These are phyloP conservation scores for Coniochaeta sp. DNA, from an alignment of 2,329 filamentous ascomycete genomes.

Conservation along the genomic window DNA sequence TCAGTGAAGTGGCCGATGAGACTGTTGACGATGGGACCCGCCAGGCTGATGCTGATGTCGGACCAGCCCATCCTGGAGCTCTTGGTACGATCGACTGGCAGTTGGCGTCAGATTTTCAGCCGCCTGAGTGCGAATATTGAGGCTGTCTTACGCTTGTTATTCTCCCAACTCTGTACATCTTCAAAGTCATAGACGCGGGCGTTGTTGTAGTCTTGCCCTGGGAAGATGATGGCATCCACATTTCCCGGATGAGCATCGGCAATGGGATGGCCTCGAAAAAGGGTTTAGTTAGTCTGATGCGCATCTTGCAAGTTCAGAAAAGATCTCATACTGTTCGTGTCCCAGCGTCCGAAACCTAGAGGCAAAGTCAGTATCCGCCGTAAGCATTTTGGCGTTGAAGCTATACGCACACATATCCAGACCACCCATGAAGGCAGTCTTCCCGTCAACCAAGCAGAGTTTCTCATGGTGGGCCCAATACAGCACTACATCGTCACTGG, in stretches of 20 bases:
- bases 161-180: conserved; percentile 69
- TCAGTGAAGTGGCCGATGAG: conserved; percentile 74
- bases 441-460: conserved; percentile 73
- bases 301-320: conserved; percentile 16
- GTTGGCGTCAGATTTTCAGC: conserved; percentile 1
- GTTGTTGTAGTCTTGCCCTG: conserved; percentile 91
- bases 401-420: conserved; percentile 62
- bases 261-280: conserved; percentile 57
- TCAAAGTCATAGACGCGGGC: conserved; percentile 76
- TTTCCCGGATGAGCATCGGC: conserved; percentile 76
- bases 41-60: conserved; percentile 71
- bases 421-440: conserved; percentile 82
- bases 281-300: conserved; percentile 3
- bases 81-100: conserved; percentile 62
- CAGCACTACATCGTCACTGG: conserved; percentile 70
- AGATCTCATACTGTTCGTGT: conserved; percentile 57
- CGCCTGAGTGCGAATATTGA: background rate
- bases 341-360: conserved; percentile 74
- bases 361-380: conserved; percentile 17
- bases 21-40: conserved; percentile 68
- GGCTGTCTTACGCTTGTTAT: conserved; percentile 61
- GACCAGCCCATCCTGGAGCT: conserved; percentile 90
- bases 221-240: conserved; percentile 69
- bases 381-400: background rate
- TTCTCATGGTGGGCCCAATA: conserved; percentile 97